Percentiles rank a stretch among this genome's conserved stretches.
phyloP scores from a whole-genome alignment of 1,139 yeast species.

The Candida gigantensis region DNA sequence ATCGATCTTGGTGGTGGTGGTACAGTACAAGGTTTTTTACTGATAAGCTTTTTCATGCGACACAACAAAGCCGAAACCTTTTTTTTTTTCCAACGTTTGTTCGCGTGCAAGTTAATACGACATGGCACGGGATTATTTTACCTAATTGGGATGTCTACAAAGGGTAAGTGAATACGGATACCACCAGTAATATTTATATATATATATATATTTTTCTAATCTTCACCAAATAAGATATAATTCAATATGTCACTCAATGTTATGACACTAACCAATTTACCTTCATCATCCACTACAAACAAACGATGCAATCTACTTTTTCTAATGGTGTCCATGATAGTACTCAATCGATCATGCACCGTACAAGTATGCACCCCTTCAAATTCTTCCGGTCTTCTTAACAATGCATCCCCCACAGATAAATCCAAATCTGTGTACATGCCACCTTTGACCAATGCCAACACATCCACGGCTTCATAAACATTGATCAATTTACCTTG shows the following conservation, averaged over 20 bases:
- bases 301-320: constrained; percentile 89
- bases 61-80: too few relatives aligned
- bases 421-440: constrained; percentile 87
- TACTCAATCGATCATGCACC: constrained; percentile 78
- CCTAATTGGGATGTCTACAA: background rate
- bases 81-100: too few relatives aligned
- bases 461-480: constrained; percentile 93
- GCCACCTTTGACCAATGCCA: constrained; percentile 92
- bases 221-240: constrained; percentile 75
- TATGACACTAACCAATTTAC: constrained; percentile 77
- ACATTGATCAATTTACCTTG: constrained; percentile 77
- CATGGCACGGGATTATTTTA: background rate
- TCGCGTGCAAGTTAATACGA: too few relatives aligned
- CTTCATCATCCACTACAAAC: constrained; percentile 85
- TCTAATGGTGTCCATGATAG: constrained; percentile 91
- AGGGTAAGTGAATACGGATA: background rate
- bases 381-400: constrained; percentile 93
- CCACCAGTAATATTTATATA: too few relatives aligned
- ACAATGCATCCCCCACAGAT: constrained; percentile 93
- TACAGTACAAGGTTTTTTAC: too few relatives aligned
- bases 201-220: constrained; percentile 23
- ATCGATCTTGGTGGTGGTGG: too few relatives aligned
- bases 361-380: constrained; percentile 99
- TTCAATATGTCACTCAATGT: constrained; percentile 89
- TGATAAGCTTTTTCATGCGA: too few relatives aligned